Base-by-base conservation (phyloP, 75 land plant genomes). In the Picea sitchensis region DNA sequence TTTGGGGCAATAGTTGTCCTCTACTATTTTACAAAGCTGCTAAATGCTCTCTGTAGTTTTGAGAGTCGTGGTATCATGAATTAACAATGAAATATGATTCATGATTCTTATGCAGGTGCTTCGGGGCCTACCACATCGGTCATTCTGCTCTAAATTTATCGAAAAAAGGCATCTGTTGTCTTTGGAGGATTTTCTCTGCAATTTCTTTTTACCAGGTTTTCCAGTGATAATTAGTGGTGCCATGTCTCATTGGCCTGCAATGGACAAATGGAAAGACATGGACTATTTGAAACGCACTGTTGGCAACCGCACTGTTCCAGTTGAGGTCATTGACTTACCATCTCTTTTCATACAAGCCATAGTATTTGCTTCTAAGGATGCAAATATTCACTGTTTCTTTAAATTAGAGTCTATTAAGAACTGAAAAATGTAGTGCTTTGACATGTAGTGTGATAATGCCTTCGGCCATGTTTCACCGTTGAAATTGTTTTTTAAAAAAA, bases 241-340 rank as follows among this genome's bases (percentile, higher is more conserved):
- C 56, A 95, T 97, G 83, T 78, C 76, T 44, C 88, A 94, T 77
- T 97, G 99, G 99, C 98, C 99, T 51, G 98, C 99, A 54, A 81
- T 87, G 81, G 82, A 80, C 11, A 95, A 82, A 80, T 97, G 99
- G 99, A 91, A 82, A 63, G 87, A 97, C 81, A 69, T 90, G 54
- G 86, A 86, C 14, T 97, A 97, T 80, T 80, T 97, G 34, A 88
- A 77, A 72, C 83, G 81, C 59, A 81, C 90, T 69, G 91, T 96
- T 57, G 98, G 99, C 20, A 83, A 87, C 73, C 89, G 99, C 12
- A 97, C 99, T 23, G 90, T 97, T 73, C 99, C 99, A 76, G 99
- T 97, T 73, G 99, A 97, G 99, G 99, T 97, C 78, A 83, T 81
- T 81, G 54, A 4, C 56, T 51, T 51, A 51, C 56, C 56, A 51